Evolutionary conservation across 352 stramenopile species (phyloP), one percentile per base, ranked within the genome.

Genomic region (Pythium diclinum): DNA sequence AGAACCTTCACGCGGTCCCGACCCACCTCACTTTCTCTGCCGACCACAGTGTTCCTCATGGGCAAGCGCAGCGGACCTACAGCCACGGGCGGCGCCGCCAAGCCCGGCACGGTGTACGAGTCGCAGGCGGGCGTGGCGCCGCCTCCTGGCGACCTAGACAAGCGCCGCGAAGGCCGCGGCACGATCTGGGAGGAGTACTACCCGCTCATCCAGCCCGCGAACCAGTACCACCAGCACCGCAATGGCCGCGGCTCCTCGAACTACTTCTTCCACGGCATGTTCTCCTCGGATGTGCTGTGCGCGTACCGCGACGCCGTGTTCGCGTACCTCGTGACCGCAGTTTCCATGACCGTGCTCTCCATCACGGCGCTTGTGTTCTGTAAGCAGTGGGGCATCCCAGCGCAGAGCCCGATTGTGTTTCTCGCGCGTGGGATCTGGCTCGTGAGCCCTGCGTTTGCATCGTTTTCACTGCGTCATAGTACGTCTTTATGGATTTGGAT

Each of bases 141-240:
- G 9, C n/a, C 51, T 7, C 34, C 42, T 7, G 51, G 5, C 5
- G 66, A 65, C 40, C 34, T 16, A 11, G 42, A 44, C 59, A 75
- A 75, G 53, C 51, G 59, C 0, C 54, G 48, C 38, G 68, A 68
- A 16, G 54, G 61, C 28, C 53, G 59, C 28, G 68, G 67, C 59
- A 71, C 64, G 58, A 95, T 95, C 25, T 95, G 87, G 87, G 87
- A 95, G 42, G 87, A 95, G 72, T 91, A 94, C 67, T 95, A 95
- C 60, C 87, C 87, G 60, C 85, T 95, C 49, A 83, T 95, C 55
- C 87, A 95, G 69, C 85, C 87, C 6, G 70, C 85, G 36, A 82
- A 90, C 67, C 79, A 91, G 73, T 91, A 92, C 61, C 80, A 92
- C 67, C 72, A 90, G 60, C 72, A 89, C 53, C 74, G 78, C 69